Evolutionary conservation across 2,329 filamentous ascomycete genomes (phyloP).

Genomic region (Sphaceloma murrayae): DNA sequence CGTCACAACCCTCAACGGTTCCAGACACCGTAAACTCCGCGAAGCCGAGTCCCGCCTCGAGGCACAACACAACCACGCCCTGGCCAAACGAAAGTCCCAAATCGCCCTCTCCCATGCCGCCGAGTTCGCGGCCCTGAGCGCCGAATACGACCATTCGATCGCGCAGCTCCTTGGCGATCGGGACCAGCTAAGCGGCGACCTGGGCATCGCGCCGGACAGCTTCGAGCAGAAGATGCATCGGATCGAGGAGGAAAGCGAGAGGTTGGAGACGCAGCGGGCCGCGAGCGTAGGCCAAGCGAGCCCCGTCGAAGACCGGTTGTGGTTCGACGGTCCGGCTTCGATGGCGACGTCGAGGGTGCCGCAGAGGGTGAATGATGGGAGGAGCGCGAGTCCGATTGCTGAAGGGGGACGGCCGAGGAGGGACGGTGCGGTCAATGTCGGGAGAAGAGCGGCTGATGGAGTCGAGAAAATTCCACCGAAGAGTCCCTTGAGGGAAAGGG

Average conservation of each 20-base stretch:
- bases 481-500: constrained; percentile 10
- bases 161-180: constrained; percentile 25
- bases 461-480: neutral
- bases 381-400: constrained; percentile 1
- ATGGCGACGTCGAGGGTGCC: neutral
- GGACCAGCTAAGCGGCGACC: constrained; percentile 26
- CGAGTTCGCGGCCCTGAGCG: constrained; percentile 27
- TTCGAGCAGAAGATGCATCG: constrained; percentile 28
- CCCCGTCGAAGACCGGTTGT: neutral
- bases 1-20: constrained; percentile 8
- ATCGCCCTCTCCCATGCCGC: constrained; percentile 30
- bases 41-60: constrained; percentile 27
- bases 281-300: constrained; percentile 17
- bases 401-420: constrained; percentile 3
- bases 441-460: neutral
- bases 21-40: neutral
- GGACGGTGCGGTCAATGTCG: neutral
- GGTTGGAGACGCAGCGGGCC: constrained; percentile 23
- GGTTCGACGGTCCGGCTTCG: neutral
- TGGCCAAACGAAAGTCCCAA: constrained; percentile 29
- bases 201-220: constrained; percentile 26
- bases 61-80: constrained; percentile 26
- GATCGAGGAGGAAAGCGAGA: constrained; percentile 23
- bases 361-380: neutral
- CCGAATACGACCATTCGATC: constrained; percentile 29